phyloP scores from a whole-genome alignment of 305 asterid genomes.

The Lippia alba region DNA sequence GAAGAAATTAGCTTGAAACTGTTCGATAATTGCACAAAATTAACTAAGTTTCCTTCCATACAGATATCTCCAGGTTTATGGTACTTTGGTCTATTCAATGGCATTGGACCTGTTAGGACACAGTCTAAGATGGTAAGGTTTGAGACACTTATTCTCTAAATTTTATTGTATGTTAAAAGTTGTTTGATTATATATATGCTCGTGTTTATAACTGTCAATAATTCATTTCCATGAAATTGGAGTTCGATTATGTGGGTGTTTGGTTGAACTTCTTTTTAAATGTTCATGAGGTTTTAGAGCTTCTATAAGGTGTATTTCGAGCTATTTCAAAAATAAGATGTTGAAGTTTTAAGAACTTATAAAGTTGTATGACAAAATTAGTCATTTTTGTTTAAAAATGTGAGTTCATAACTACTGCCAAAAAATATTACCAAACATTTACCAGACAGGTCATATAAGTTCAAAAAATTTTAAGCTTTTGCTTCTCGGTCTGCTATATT shows the following conservation, averaged over 20 bases:
- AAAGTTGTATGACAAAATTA: no score
- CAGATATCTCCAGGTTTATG: constrained; percentile 93
- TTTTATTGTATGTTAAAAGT: not conserved
- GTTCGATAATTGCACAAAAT: constrained; percentile 10
- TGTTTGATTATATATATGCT: not conserved
- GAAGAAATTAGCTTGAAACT: constrained; percentile 1
- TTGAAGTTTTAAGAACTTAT: not conserved
- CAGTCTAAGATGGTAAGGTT: constrained; percentile 94
- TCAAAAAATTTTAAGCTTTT: not conserved
- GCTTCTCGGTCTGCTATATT: not conserved
- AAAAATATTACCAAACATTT: not conserved
- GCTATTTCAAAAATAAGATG: no score
- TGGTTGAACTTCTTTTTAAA: no score
- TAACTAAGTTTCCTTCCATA: constrained; percentile 35
- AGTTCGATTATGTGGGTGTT: no score
- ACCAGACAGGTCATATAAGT: not conserved
- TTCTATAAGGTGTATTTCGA: no score
- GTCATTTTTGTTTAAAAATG: not conserved
- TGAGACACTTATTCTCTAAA: constrained; percentile 6
- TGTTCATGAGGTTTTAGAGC: no score
- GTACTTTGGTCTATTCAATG: constrained; percentile 91
- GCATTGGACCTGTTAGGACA: constrained; percentile 88
- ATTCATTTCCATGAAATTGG: constrained; percentile 23
- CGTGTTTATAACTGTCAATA: not conserved
- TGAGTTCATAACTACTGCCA: not conserved